Evolutionary conservation across 192 early-diverging fungal genomes (phyloP).

Genomic region (Linnemannia elongata): DNA sequence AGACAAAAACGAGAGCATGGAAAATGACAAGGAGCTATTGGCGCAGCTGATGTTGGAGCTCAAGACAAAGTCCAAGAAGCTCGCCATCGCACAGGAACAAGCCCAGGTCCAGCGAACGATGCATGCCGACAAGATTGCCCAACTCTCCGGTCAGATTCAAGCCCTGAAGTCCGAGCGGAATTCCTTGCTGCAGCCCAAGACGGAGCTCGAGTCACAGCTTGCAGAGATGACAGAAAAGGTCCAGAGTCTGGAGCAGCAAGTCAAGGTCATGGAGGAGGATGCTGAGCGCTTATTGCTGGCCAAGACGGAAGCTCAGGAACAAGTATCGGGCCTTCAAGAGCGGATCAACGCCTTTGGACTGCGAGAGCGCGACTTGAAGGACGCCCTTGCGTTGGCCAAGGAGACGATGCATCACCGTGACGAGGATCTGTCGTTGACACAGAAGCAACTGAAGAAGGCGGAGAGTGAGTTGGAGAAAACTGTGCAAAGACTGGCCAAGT

Average conservation of each 20-base stretch:
- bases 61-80: constrained; percentile 19
- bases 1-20: constrained; percentile 1
- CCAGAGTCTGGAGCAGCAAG: not conserved
- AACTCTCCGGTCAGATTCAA: constrained; percentile 24
- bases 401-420: constrained; percentile 44
- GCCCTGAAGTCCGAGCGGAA: constrained; percentile 26
- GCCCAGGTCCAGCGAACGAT: constrained; percentile 19
- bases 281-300: constrained; percentile 5
- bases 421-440: constrained; percentile 24
- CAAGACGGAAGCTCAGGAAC: constrained; percentile 31
- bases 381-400: constrained; percentile 33
- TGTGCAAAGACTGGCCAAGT: constrained; percentile 12
- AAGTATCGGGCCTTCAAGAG: constrained; percentile 14
- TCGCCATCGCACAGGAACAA: constrained; percentile 26
- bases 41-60: constrained; percentile 17
- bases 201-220: constrained; percentile 22
- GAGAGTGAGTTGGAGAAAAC: constrained; percentile 12
- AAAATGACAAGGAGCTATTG: constrained; percentile 10
- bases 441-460: not conserved
- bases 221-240: not conserved
- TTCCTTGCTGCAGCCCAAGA: constrained; percentile 12
- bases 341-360: not conserved
- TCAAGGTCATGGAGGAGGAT: constrained; percentile 27
- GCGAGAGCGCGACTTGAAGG: constrained; percentile 28
- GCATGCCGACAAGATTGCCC: constrained; percentile 17